Conservation (phyloP, 768 basidiomycete species). For the Tylopilus sp. region DNA sequence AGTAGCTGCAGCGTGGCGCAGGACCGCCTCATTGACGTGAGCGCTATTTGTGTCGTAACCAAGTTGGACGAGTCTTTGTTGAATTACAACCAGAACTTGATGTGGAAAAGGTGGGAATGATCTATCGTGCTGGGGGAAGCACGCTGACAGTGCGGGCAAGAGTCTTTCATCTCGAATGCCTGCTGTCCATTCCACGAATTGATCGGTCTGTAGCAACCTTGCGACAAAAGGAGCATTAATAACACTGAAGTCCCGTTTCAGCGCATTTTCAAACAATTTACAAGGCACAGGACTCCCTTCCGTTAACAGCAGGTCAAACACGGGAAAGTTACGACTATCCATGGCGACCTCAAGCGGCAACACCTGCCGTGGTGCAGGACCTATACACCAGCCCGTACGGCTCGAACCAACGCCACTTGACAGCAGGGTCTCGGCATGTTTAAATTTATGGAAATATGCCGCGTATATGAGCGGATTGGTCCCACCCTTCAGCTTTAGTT, state of each 20-base stretch:
- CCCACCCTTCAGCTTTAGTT: neutral
- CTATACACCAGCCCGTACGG: neutral
- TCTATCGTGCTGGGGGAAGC: too few species aligned
- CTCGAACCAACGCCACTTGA: neutral
- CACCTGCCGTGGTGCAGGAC: neutral
- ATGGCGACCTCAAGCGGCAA: slow-evolving; percentile 1
- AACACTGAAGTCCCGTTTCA: neutral
- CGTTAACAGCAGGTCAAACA: neutral
- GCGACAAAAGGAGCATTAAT: neutral
- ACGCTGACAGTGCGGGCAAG: too few species aligned
- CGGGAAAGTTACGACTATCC: fast-evolving
- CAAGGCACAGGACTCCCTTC: neutral
- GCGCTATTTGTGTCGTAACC: too few species aligned
- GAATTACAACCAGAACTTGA: too few species aligned
- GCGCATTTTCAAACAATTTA: neutral
- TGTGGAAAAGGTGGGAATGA: too few species aligned
- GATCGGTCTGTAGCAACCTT: neutral
- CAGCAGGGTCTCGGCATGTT: slow-evolving; percentile 1
- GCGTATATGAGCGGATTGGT: slow-evolving; percentile 13
- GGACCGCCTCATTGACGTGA: too few species aligned
- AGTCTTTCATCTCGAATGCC: too few species aligned
- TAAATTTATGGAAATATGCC: neutral
- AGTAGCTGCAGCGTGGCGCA: too few species aligned
- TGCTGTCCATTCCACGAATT: neutral
- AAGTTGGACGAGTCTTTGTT: too few species aligned